Evolutionary conservation across 805 yeast genomes (phyloP).

Genomic region (Sugiyamaella qingdaonensis): DNA sequence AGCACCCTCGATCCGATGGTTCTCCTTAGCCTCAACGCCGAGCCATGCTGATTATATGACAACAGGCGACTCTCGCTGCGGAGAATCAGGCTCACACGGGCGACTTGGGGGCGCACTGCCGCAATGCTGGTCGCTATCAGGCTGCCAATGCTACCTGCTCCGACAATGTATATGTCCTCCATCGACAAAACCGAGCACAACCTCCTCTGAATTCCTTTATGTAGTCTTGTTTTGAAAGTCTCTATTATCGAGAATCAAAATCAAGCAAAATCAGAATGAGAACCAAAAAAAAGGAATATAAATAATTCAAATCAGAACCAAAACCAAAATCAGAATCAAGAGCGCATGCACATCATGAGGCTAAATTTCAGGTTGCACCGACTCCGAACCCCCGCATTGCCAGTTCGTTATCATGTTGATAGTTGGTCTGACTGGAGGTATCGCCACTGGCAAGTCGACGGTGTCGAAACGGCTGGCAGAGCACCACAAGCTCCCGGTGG

Average conservation of each 20-base stretch:
- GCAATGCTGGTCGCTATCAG: slow-evolving; percentile 45
- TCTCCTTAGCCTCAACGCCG: slow-evolving; percentile 34
- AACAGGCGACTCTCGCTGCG: slow-evolving; percentile 40
- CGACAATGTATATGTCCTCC: slow-evolving; percentile 35
- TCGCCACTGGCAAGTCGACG: slow-evolving; percentile 94
- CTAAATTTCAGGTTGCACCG: no score
- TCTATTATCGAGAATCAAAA: no score
- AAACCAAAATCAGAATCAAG: no score
- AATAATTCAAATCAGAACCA: no score
- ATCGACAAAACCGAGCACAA: not conserved
- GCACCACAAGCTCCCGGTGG: slow-evolving; percentile 50
- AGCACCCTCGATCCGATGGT: slow-evolving; percentile 14
- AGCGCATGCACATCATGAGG: no score
- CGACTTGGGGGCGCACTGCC: slow-evolving; percentile 34
- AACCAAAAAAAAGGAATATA: no score
- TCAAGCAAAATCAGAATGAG: no score
- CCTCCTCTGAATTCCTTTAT: no score
- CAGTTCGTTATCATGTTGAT: slow-evolving; percentile 56
- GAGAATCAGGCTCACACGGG: slow-evolving; percentile 41
- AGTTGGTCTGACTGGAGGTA: slow-evolving; percentile 96
- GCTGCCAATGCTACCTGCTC: slow-evolving; percentile 53
- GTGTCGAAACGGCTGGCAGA: slow-evolving; percentile 60
- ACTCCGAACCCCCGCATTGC: no score
- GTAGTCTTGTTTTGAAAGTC: no score
- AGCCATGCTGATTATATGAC: slow-evolving; percentile 40